Conservation (phyloP, 345 rosid genomes). For the Hibiscus mutabilis region DNA sequence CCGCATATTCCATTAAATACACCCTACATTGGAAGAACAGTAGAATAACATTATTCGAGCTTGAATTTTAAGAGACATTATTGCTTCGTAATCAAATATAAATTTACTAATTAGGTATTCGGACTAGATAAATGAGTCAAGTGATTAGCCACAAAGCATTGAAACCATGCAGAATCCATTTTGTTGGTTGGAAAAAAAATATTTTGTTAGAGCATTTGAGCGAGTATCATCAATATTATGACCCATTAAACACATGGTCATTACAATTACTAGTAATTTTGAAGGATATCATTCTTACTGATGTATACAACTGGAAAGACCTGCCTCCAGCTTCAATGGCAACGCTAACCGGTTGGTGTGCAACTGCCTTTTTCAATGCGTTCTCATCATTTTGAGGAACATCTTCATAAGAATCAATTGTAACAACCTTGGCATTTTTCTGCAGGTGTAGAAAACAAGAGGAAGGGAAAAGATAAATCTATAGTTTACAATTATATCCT, state of each 20-base stretch:
- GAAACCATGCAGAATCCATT: neutral
- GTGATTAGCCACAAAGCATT: neutral
- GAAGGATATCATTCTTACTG: slow-evolving; percentile 32
- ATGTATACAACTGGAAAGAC: slow-evolving; percentile 60
- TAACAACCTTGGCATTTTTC: slow-evolving; percentile 84
- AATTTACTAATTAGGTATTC: neutral
- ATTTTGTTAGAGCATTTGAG: neutral
- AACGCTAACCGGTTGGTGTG: slow-evolving; percentile 66
- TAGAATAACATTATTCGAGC: neutral
- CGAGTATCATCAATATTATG: too few relatives aligned
- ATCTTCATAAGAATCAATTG: slow-evolving; percentile 64
- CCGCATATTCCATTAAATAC: slow-evolving; percentile 72
- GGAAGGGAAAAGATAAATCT: neutral
- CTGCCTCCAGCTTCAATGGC: slow-evolving; percentile 91
- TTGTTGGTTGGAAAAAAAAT: too few relatives aligned
- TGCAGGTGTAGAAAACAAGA: slow-evolving; percentile 18
- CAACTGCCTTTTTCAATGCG: slow-evolving; percentile 65
- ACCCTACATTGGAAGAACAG: slow-evolving; percentile 38
- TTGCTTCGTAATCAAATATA: neutral
- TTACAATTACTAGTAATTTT: neutral
- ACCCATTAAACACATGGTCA: neutral
- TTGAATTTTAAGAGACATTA: neutral
- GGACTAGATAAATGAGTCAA: neutral
- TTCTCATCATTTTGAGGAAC: slow-evolving; percentile 58
- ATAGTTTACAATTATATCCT: neutral